Conservation (phyloP, 2,329 filamentous ascomycete species). For the Fusarium euwallaceae region DNA sequence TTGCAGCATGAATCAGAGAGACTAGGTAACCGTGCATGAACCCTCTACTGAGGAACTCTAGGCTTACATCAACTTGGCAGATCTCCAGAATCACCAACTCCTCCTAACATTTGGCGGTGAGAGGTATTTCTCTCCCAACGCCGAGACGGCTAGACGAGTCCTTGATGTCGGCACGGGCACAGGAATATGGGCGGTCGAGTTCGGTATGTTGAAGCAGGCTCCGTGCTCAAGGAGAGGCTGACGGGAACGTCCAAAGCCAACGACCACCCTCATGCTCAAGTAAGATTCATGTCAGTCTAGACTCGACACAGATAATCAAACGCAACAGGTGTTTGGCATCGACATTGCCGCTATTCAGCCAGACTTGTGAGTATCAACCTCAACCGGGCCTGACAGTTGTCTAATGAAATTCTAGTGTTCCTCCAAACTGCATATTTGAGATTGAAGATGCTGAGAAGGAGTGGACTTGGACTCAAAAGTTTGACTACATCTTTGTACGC, state of each 20-base stretch:
- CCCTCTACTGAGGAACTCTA: not conserved
- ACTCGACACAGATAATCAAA: not conserved
- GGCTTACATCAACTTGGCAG: not conserved
- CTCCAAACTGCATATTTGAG: not conserved
- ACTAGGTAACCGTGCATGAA: not conserved
- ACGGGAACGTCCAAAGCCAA: not conserved
- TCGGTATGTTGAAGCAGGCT: not conserved
- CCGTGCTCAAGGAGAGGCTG: not conserved
- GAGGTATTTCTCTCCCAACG: not conserved
- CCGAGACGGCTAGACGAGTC: not conserved
- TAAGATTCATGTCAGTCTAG: not conserved
- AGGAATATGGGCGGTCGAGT: not conserved
- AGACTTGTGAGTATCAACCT: not conserved
- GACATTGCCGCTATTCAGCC: not conserved
- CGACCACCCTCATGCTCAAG: not conserved
- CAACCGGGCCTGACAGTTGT: not conserved
- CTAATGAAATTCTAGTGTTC: not conserved
- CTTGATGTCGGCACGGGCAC: not conserved
- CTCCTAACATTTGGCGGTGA: not conserved
- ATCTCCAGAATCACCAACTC: not conserved
- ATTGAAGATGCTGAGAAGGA: slow-evolving; percentile 6
- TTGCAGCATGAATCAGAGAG: not conserved
- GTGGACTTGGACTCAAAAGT: slow-evolving; percentile 26
- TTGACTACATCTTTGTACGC: slow-evolving; percentile 33
- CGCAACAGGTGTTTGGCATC: not conserved